Conservation (phyloP, 176 grass and related monocot genomes). For the Oryza meridionalis region DNA sequence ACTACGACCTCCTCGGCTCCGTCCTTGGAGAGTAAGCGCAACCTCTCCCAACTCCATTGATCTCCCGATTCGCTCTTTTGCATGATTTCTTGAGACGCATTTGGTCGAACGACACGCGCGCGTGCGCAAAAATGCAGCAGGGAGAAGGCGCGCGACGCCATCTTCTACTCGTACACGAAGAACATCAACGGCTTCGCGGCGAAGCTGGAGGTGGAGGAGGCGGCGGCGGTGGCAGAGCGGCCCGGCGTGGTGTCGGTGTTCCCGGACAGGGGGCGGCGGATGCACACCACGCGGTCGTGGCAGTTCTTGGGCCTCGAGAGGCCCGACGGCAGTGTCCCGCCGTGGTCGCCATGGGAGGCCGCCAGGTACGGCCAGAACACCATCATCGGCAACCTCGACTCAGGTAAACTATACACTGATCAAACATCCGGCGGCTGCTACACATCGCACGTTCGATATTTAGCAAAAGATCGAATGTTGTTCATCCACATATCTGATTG, state of each 20-base stretch:
- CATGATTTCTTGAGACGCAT: no score
- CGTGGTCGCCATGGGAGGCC: slow-evolving; percentile 60
- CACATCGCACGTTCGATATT: no score
- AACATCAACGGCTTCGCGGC: slow-evolving; percentile 92
- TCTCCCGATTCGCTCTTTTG: background rate
- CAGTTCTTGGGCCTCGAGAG: slow-evolving; percentile 77
- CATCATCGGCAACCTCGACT: slow-evolving; percentile 85
- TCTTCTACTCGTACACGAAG: slow-evolving; percentile 86
- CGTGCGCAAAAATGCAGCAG: slow-evolving; percentile 32
- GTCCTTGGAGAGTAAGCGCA: slow-evolving; percentile 59
- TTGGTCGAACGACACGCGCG: background rate
- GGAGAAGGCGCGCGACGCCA: slow-evolving; percentile 50
- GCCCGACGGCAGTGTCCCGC: slow-evolving; percentile 26
- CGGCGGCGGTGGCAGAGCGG: slow-evolving; percentile 54
- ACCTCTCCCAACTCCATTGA: background rate
- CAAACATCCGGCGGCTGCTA: no score
- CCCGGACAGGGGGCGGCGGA: slow-evolving; percentile 51
- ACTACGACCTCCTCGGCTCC: slow-evolving; percentile 66
- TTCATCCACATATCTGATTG: no score
- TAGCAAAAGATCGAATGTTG: no score
- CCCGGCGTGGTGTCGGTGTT: slow-evolving; percentile 85
- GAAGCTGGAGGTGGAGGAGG: slow-evolving; percentile 46
- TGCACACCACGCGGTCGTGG: slow-evolving; percentile 93
- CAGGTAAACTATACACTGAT: slow-evolving; percentile 35
- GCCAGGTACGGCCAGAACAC: slow-evolving; percentile 66